Evolutionary conservation across 495 filamentous ascomycete genomes (phyloP).

Genomic region (Podospora conica): DNA sequence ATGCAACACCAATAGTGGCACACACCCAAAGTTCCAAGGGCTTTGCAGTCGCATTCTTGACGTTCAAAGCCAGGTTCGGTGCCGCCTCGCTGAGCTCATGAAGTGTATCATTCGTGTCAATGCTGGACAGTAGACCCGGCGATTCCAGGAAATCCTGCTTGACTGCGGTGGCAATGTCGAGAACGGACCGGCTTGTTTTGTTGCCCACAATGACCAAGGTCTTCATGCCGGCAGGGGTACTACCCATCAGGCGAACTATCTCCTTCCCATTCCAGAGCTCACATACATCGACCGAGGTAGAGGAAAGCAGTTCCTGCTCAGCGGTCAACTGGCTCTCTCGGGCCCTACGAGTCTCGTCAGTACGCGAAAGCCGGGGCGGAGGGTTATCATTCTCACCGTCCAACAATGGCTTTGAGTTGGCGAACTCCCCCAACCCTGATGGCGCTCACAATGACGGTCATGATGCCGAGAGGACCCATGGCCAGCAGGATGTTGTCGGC

Average conservation of each 20-base stretch:
- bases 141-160: neutral
- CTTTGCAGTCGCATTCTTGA: slow-evolving; percentile 6
- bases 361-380: too few species aligned
- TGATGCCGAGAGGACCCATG: slow-evolving; percentile 47
- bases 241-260: neutral
- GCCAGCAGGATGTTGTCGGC: slow-evolving; percentile 50
- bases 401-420: neutral
- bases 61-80: slow-evolving; percentile 8
- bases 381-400: too few species aligned
- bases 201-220: neutral
- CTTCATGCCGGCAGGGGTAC: neutral
- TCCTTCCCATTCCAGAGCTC: slow-evolving; percentile 1
- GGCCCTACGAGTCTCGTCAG: too few species aligned
- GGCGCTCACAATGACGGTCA: slow-evolving; percentile 48
- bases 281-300: neutral
- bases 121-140: neutral
- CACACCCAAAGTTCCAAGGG: neutral
- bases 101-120: neutral
- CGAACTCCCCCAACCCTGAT: slow-evolving; percentile 44
- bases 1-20: neutral
- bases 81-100: neutral
- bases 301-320: neutral
- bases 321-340: neutral
- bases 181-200: neutral
- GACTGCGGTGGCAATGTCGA: neutral